A percentile compares a stretch with the other conserved stretches of the same genome.
Conservation (phyloP, 2,329 filamentous ascomycete species). For the Colletotrichum liaoningense region DNA sequence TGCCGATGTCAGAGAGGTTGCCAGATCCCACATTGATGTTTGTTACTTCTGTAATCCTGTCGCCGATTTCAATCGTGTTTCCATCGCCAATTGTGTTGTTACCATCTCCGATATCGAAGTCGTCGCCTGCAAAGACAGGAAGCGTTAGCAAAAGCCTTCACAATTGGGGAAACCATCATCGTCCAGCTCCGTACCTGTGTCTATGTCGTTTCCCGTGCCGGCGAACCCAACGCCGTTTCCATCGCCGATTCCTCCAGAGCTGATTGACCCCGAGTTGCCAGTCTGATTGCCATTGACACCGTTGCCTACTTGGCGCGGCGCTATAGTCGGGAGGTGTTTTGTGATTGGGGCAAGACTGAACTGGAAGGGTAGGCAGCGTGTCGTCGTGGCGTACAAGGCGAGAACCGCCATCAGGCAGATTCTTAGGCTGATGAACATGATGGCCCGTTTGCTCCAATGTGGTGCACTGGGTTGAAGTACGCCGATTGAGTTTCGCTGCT, state of each 20-base stretch:
- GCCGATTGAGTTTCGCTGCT: no score
- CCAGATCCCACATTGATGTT: not conserved
- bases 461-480: no score
- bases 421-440: no score
- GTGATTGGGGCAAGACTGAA: not conserved
- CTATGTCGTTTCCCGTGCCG: not conserved
- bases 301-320: not conserved
- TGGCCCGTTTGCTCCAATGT: no score
- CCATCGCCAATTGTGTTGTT: conserved; percentile 4
- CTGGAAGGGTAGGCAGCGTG: not conserved
- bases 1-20: not conserved
- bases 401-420: no score
- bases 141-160: not conserved
- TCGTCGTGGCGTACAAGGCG: not conserved
- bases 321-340: not conserved
- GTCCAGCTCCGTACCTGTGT: not conserved
- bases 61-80: not conserved
- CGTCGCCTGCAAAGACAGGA: not conserved
- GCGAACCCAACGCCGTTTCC: conserved; percentile 1
- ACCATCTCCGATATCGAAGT: conserved; percentile 6
- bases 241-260: not conserved
- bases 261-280: not conserved
- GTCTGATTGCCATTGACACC: not conserved
- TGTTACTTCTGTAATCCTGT: not conserved
- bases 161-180: not conserved